phyloP scores from a whole-genome alignment of 1,139 yeast genomes.

The Geotrichum candidum region DNA sequence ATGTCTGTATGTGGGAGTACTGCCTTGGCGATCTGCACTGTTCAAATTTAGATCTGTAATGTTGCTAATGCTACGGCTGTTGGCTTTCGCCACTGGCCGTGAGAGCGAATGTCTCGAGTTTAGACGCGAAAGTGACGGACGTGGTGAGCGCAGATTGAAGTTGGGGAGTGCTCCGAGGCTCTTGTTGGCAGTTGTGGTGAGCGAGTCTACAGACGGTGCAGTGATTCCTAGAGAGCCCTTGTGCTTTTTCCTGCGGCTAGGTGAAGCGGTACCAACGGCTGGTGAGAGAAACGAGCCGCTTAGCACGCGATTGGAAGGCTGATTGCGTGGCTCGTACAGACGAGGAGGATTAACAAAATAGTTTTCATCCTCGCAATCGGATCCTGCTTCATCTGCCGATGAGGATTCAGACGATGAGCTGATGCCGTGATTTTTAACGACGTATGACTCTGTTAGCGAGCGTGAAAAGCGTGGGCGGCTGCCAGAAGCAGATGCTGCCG shows the following conservation, averaged over 20 bases:
- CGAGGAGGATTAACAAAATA: neutral
- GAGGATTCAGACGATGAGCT: neutral
- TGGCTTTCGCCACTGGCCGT: neutral
- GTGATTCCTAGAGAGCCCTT: neutral
- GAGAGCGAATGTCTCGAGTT: neutral
- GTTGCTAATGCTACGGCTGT: neutral
- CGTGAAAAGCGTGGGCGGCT: neutral
- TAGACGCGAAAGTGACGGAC: neutral
- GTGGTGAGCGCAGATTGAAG: constrained; percentile 1
- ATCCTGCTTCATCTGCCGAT: neutral
- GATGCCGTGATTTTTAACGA: neutral
- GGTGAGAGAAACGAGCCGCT: neutral
- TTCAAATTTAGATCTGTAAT: neutral
- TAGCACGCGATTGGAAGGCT: neutral
- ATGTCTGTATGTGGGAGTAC: neutral
- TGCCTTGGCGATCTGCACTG: neutral
- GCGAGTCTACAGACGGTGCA: neutral
- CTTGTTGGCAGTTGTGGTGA: neutral
- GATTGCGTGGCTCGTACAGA: neutral
- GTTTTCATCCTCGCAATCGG: neutral
- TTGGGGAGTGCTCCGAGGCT: neutral
- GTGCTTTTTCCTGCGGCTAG: neutral
- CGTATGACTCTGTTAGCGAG: neutral
- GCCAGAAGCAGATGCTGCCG: neutral
- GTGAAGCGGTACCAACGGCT: no score